phyloP scores from a whole-genome alignment of 805 yeast genomes.

The Yarrowia porcina region DNA sequence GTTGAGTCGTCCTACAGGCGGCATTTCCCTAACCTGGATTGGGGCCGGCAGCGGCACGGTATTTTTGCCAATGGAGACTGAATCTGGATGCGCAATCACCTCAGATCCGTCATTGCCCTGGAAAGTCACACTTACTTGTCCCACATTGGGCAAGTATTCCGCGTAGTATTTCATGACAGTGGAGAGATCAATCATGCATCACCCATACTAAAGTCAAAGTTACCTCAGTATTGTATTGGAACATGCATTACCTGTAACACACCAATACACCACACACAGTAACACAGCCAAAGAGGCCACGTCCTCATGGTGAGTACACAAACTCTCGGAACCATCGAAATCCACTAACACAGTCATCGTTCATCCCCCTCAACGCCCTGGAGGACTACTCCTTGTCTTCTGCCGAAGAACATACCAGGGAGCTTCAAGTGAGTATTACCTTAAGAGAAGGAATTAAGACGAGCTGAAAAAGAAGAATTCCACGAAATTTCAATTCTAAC shows the following conservation, averaged over 20 bases:
- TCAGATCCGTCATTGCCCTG: slow-evolving; percentile 26
- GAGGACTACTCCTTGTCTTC: slow-evolving; percentile 68
- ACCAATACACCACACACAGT: background rate
- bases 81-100: background rate
- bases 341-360: slow-evolving; percentile 49
- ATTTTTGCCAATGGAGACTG: background rate
- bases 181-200: background rate
- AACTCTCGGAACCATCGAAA: background rate
- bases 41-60: slow-evolving; percentile 6
- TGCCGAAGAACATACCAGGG: slow-evolving; percentile 87
- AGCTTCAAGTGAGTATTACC: slow-evolving; percentile 55
- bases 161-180: slow-evolving; percentile 2
- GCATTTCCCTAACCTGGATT: background rate
- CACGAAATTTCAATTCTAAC: too few species aligned
- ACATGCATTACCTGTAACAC: too few species aligned
- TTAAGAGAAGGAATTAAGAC: too few species aligned
- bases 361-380: slow-evolving; percentile 73
- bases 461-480: too few species aligned
- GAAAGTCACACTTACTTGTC: background rate
- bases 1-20: background rate
- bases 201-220: background rate
- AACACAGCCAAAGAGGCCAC: background rate
- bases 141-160: background rate
- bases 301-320: slow-evolving; percentile 1
- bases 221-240: too few species aligned